Evolutionary conservation across 768 basidiomycete genomes (phyloP).

Genomic region (Suillus alpinus): DNA sequence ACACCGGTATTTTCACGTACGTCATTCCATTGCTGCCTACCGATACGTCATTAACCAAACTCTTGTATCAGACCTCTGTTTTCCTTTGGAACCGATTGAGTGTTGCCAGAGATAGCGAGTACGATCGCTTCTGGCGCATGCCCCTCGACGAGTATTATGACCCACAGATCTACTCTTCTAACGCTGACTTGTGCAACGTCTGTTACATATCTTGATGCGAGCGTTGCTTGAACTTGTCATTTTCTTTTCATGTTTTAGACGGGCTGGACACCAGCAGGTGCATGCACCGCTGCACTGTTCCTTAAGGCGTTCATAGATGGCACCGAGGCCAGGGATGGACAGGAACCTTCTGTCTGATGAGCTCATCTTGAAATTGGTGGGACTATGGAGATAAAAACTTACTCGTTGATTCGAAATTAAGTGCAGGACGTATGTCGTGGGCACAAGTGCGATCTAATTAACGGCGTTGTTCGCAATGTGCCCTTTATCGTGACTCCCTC

Average conservation of each 20-base stretch:
- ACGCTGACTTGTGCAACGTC: constrained; percentile 76
- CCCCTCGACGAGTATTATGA: constrained; percentile 82
- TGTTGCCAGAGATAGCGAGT: constrained; percentile 67
- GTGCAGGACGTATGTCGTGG: constrained; percentile 33
- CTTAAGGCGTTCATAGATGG: constrained; percentile 80
- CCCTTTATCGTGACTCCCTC: background rate
- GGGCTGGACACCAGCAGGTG: constrained; percentile 70
- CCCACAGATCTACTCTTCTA: constrained; percentile 71
- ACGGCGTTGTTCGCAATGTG: too few species aligned
- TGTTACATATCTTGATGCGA: background rate
- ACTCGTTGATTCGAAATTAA: constrained; percentile 16
- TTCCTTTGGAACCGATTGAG: constrained; percentile 69
- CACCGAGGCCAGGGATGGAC: constrained; percentile 58
- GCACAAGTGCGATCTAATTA: background rate
- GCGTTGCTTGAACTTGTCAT: background rate
- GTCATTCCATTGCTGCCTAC: constrained; percentile 14
- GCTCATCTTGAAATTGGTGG: constrained; percentile 87
- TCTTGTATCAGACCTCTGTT: constrained; percentile 56
- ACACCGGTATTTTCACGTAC: constrained; percentile 77
- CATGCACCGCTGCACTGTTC: constrained; percentile 84
- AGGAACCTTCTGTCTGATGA: constrained; percentile 64
- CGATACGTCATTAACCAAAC: background rate
- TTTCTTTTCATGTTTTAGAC: constrained; percentile 36
- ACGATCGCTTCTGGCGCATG: constrained; percentile 89
- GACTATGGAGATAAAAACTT: constrained; percentile 59